Evolutionary conservation across 2,329 filamentous ascomycete species (phyloP).

Genomic region (Immersiporthe knoxdaviesiana): DNA sequence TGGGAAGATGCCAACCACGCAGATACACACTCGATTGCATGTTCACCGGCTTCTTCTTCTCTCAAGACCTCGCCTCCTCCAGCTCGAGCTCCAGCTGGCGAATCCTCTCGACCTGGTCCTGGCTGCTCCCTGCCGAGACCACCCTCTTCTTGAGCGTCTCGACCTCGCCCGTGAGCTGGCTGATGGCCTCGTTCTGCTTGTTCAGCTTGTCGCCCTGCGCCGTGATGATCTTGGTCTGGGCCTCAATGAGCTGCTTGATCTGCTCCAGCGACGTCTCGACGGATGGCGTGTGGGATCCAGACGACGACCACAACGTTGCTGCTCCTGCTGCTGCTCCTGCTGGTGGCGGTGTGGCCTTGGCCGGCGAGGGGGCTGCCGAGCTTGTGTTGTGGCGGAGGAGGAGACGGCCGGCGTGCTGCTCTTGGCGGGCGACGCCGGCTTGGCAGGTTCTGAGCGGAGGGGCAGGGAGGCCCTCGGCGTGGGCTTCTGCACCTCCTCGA

Average conservation of each 20-base stretch:
- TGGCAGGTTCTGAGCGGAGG: conserved; percentile 45
- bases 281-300: conserved; percentile 47
- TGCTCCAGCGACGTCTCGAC: conserved; percentile 71
- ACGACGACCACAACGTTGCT: conserved; percentile 40
- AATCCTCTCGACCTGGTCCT: conserved; percentile 70
- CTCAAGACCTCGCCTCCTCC: conserved; percentile 63
- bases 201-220: conserved; percentile 73
- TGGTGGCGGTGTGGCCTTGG: conserved; percentile 38
- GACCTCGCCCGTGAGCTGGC: conserved; percentile 70
- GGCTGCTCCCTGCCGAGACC: conserved; percentile 50
- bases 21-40: not conserved
- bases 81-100: conserved; percentile 69
- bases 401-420: too few relatives aligned
- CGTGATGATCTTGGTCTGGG: conserved; percentile 76
- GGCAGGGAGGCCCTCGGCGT: conserved; percentile 57
- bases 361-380: conserved; percentile 37
- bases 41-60: not conserved
- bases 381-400: too few relatives aligned
- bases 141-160: conserved; percentile 81
- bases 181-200: conserved; percentile 73
- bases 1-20: not conserved
- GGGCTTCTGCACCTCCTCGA: conserved; percentile 83
- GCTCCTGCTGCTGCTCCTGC: conserved; percentile 41
- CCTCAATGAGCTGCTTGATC: conserved; percentile 77
- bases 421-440: conserved; percentile 48